Conservation (phyloP, 768 basidiomycete species). For the Termitomyces sp. region DNA sequence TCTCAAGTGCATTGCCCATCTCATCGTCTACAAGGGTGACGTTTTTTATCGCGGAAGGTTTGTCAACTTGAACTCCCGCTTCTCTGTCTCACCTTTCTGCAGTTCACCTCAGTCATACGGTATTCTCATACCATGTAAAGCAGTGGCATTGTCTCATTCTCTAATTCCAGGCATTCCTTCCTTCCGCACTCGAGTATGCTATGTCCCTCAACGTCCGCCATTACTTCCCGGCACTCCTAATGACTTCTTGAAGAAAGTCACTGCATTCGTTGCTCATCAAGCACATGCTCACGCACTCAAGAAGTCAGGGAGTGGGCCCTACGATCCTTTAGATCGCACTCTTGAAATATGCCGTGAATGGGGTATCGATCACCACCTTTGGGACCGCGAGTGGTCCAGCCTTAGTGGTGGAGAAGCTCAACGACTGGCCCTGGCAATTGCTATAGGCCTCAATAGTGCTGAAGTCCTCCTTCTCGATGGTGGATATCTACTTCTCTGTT, state of each 20-base stretch:
- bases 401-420: constrained; percentile 87
- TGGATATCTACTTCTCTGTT: constrained; percentile 24
- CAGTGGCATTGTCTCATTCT: constrained; percentile 1
- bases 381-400: constrained; percentile 75
- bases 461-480: constrained; percentile 81
- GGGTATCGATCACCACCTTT: constrained; percentile 63
- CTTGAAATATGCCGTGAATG: constrained; percentile 54
- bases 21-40: constrained; percentile 64
- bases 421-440: constrained; percentile 72
- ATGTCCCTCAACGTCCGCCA: constrained; percentile 85
- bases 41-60: constrained; percentile 65
- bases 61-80: neutral
- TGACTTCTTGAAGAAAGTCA: constrained; percentile 59
- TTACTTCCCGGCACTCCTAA: constrained; percentile 78
- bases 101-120: constrained; percentile 49
- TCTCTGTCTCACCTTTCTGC: neutral
- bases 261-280: constrained; percentile 44
- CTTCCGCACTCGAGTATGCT: constrained; percentile 75
- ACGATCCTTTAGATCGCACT: constrained; percentile 28
- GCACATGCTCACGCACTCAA: constrained; percentile 11
- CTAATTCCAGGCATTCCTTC: constrained; percentile 54
- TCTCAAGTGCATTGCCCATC: constrained; percentile 78
- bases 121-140: constrained; percentile 15
- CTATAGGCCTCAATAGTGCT: constrained; percentile 65
- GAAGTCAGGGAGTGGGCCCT: constrained; percentile 13